A percentile compares a stretch with the other conserved stretches of the same genome.
phyloP scores from a whole-genome alignment of 768 basidiomycete genomes.

The Lactarius indigo region DNA sequence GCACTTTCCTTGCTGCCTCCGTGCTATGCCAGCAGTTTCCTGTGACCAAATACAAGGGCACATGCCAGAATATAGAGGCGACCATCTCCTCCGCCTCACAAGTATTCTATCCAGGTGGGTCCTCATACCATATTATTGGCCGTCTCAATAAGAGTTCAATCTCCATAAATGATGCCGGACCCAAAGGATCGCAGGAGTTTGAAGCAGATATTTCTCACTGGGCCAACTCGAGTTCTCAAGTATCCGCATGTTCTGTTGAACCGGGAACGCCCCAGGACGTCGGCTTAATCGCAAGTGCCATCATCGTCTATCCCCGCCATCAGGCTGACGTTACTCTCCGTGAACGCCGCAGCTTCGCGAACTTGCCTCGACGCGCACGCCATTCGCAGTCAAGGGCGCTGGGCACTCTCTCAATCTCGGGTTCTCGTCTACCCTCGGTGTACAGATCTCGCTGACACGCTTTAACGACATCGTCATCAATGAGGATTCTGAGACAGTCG shows the following conservation, averaged over 20 bases:
- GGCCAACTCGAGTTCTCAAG: slow-evolving; percentile 22
- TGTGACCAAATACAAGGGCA: background rate
- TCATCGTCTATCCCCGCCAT: too few species aligned
- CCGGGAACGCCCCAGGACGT: slow-evolving; percentile 23
- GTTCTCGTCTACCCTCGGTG: slow-evolving; percentile 30
- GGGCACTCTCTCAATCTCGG: slow-evolving; percentile 28
- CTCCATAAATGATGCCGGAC: background rate
- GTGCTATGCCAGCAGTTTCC: background rate
- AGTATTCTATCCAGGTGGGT: slow-evolving; percentile 3
- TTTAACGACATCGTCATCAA: slow-evolving; percentile 24
- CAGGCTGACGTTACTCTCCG: background rate
- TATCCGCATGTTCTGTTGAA: slow-evolving; percentile 23
- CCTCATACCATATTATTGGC: background rate
- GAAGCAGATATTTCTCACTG: slow-evolving; percentile 18
- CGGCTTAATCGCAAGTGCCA: slow-evolving; percentile 14
- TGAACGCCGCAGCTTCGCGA: slow-evolving; percentile 2
- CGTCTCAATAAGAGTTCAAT: background rate
- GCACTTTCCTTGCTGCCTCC: background rate
- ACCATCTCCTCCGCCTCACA: background rate
- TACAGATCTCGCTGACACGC: slow-evolving; percentile 29
- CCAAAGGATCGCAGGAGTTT: slow-evolving; percentile 11
- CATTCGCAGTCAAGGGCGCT: slow-evolving; percentile 27
- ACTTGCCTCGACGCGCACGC: background rate
- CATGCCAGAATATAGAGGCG: background rate
- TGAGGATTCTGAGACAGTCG: slow-evolving; percentile 12